Conservation (phyloP, 441 rosid genomes). For the Populus tomentosa region DNA sequence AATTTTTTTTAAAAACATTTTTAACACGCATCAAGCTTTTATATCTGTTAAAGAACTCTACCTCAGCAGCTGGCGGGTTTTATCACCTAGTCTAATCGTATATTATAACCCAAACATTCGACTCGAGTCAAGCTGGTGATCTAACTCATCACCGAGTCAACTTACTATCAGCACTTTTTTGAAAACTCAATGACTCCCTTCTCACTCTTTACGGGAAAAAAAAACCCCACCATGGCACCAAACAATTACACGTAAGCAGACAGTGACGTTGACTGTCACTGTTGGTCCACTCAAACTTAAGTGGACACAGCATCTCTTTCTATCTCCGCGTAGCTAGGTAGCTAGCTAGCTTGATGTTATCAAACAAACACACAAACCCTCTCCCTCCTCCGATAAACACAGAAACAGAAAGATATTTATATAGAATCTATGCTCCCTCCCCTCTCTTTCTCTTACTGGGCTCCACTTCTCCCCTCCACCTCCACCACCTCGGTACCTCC, state of each 20-base stretch:
- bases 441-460: constrained; percentile 4
- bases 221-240: too few species aligned
- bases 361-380: neutral
- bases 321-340: neutral
- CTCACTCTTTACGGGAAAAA: too few species aligned
- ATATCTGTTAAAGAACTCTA: too few species aligned
- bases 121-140: too few species aligned
- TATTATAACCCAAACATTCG: too few species aligned
- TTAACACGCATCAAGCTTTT: too few species aligned
- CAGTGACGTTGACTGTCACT: constrained; percentile 27
- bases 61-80: too few species aligned
- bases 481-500: constrained; percentile 13
- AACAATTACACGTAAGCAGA: constrained; percentile 26
- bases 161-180: neutral
- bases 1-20: too few species aligned
- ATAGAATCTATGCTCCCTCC: constrained; percentile 39
- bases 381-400: neutral
- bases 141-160: constrained; percentile 1
- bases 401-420: constrained; percentile 23
- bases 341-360: neutral
- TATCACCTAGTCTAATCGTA: too few species aligned
- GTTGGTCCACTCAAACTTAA: constrained; percentile 21
- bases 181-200: constrained; percentile 3
- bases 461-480: constrained; percentile 3
- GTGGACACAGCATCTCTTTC: constrained; percentile 39